Base-by-base conservation (phyloP, 1,139 yeast genomes). In the Pichia sp. region DNA sequence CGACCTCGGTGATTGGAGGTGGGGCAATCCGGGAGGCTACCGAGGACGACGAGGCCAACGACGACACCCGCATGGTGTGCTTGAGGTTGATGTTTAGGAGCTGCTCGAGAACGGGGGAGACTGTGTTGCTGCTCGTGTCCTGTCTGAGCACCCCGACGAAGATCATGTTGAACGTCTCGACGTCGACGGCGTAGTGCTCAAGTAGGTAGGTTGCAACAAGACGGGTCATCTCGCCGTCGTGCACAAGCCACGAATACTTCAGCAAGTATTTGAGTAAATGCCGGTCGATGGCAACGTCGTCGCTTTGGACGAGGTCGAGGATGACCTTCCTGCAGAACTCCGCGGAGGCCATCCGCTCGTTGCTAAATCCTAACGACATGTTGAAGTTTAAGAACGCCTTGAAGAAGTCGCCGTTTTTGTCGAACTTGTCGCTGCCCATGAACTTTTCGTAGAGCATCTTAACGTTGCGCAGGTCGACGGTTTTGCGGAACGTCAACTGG, bases 331-430 rank as follows among this genome's bases (percentile, higher is more conserved):
- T 29, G 6, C 43, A 17, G 27, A 55, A 53, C 3, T 34, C 30
- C 10, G 14, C 20, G 2, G 43, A 31, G 2, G 43, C 30, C 4
- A 56, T 41, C 24, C 30, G 12, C 6, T 6, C 4, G 10, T 45
- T 42, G 1, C 27, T 29, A n/a, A 4, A 20, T 2, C 49, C 30
- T 5, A 53, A 12, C 7, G 56, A 45, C 30, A 53, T 46, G 16
- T 49, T 53, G 8, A 40, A 41, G 12, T 33, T 50, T 3, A 56
- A 31, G 24, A 54, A 54, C 24, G 31, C 42, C 12, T 45, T 52
- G 10, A 51, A 56, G 24, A 56, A 56, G 27, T 54, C 57, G 20
- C 4, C 44, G 31, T 52, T 48, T 20, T 52, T 55, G 4, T 44
- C 54, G 27, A 54, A 52, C 7, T 44, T 42, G 12, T 30, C 36